Conservation (phyloP, 345 rosid species). For the Anastatica hierochuntica region DNA sequence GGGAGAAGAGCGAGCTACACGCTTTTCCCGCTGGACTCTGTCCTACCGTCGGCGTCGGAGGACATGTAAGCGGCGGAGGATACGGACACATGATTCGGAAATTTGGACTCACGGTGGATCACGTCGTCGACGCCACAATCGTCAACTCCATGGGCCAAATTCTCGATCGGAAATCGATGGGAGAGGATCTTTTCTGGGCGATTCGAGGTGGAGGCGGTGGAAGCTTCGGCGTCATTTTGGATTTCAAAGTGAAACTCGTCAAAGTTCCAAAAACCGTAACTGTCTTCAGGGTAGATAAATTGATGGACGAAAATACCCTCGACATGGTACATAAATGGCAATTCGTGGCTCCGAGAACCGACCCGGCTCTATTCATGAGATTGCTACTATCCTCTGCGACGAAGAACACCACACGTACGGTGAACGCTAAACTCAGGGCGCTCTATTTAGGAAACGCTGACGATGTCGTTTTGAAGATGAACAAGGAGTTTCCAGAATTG, state of each 20-base stretch:
- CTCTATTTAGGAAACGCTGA: constrained; percentile 30
- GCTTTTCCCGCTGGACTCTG: constrained; percentile 47
- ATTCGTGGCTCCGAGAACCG: constrained; percentile 25
- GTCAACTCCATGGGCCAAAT: constrained; percentile 29
- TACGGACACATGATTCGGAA: constrained; percentile 36
- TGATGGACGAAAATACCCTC: constrained; percentile 26
- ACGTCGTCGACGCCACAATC: constrained; percentile 32
- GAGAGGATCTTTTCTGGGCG: constrained; percentile 50
- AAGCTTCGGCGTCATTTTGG: constrained; percentile 35
- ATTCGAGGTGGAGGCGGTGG: constrained; percentile 41
- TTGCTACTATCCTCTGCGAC: neutral
- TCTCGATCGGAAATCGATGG: constrained; percentile 37
- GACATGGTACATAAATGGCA: constrained; percentile 31
- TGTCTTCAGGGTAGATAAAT: constrained; percentile 28
- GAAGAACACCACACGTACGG: constrained; percentile 17
- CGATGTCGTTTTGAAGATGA: constrained; percentile 25
- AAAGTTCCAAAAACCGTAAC: constrained; percentile 34
- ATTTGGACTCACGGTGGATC: constrained; percentile 37
- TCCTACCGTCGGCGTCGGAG: constrained; percentile 38
- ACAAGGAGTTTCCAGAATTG: constrained; percentile 33
- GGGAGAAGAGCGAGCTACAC: constrained; percentile 34
- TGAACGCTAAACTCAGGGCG: constrained; percentile 19
- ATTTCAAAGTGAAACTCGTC: constrained; percentile 35
- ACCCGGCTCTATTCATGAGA: constrained; percentile 25
- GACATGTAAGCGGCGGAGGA: constrained; percentile 39